These are phyloP conservation scores for Oryza officinalis DNA, from an alignment of 176 grass and related monocot species.

Conservation along the genomic window DNA sequence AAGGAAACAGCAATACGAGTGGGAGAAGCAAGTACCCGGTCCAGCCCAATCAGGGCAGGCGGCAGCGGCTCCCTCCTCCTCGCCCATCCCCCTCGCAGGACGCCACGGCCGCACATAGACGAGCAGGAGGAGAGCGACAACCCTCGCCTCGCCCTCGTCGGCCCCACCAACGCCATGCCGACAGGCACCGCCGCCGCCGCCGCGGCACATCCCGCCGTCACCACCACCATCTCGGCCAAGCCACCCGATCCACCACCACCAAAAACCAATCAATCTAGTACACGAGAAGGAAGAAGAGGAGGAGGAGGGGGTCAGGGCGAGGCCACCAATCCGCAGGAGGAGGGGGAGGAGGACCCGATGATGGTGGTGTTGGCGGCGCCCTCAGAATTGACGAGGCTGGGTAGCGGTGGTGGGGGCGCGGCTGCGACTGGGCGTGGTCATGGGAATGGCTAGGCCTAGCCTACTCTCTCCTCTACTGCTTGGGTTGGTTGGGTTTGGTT, in stretches of 20 bases:
- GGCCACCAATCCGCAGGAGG: background rate
- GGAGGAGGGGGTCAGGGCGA: background rate
- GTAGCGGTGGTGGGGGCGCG: background rate
- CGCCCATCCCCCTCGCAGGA: background rate
- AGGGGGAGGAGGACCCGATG: background rate
- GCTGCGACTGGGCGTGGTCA: too few relatives aligned
- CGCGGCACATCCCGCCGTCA: background rate
- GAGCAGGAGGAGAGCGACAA: background rate
- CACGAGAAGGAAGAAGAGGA: background rate
- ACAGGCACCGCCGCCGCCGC: conserved; percentile 5
- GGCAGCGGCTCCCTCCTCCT: background rate
- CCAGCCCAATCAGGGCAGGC: background rate
- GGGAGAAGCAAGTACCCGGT: conserved; percentile 39
- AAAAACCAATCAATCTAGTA: background rate
- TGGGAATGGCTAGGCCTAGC: too few relatives aligned
- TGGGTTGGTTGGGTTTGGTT: background rate
- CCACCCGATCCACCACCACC: background rate
- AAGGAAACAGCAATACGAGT: background rate
- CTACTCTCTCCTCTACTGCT: background rate
- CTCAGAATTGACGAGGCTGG: background rate
- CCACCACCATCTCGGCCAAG: background rate
- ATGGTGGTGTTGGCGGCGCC: background rate
- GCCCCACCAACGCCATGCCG: background rate
- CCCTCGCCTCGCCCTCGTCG: background rate
- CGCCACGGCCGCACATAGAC: background rate